Conservation (phyloP, 768 basidiomycete genomes). For the Panaeolus papilionaceus region DNA sequence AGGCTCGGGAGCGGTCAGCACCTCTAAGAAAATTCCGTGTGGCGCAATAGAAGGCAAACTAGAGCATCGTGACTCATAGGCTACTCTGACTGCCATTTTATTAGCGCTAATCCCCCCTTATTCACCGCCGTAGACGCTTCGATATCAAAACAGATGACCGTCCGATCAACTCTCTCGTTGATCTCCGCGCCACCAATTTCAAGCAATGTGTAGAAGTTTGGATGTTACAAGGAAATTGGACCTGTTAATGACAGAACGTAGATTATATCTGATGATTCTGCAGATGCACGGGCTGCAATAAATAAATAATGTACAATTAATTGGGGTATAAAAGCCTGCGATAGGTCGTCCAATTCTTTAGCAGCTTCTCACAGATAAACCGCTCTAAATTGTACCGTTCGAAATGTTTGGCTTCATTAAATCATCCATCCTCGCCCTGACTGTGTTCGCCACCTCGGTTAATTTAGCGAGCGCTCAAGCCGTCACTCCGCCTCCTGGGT, state of each 20-base stretch:
- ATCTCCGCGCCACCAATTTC: conserved; percentile 15
- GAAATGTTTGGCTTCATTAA: conserved; percentile 18
- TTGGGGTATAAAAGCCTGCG: not conserved
- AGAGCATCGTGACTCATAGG: not conserved
- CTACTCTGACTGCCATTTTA: not conserved
- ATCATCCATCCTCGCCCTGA: conserved; percentile 12
- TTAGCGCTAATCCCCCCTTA: conserved; percentile 6
- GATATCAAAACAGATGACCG: not conserved
- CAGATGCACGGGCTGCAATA: not conserved
- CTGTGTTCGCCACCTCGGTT: conserved; percentile 4
- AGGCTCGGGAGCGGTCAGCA: not conserved
- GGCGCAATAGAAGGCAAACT: not conserved
- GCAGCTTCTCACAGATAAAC: not conserved
- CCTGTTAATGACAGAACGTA: not conserved
- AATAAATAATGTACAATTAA: not conserved
- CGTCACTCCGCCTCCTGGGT: conserved; percentile 19
- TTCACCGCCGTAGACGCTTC: not conserved
- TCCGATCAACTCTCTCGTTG: conserved; percentile 10
- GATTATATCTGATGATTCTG: not conserved
- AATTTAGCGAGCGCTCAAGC: conserved; percentile 7
- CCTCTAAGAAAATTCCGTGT: not conserved
- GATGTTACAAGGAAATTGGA: not conserved
- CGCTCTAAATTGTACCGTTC: not conserved
- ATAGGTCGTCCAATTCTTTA: not conserved
- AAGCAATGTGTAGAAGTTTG: not conserved